phyloP scores from a whole-genome alignment of 495 filamentous ascomycete species.

The Penicillium parvum region DNA sequence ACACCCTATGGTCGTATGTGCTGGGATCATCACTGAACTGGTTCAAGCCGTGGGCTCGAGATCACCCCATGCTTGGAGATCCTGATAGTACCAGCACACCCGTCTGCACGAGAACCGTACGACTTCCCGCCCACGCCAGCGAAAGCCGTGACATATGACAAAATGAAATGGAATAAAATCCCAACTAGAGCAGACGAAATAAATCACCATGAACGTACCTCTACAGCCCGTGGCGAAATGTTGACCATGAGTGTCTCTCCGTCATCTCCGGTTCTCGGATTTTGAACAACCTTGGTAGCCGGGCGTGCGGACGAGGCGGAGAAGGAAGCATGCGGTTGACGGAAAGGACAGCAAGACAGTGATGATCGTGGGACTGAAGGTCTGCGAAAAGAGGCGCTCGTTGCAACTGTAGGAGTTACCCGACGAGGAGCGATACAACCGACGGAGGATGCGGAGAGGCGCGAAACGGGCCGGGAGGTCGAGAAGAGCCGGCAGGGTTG shows the following conservation, averaged over 20 bases:
- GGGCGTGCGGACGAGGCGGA: slow-evolving; percentile 30
- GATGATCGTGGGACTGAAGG: not conserved
- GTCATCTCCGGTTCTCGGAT: slow-evolving; percentile 51
- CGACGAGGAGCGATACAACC: slow-evolving; percentile 16
- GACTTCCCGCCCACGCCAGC: not conserved
- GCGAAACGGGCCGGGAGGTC: slow-evolving; percentile 22
- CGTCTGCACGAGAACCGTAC: not conserved
- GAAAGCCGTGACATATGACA: not conserved
- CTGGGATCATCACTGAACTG: slow-evolving; percentile 3
- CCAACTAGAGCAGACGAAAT: slow-evolving; percentile 1
- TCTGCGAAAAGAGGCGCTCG: slow-evolving; percentile 1
- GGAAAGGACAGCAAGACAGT: not conserved
- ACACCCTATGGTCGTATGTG: slow-evolving; percentile 50
- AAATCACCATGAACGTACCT: slow-evolving; percentile 49
- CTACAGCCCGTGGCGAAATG: slow-evolving; percentile 76
- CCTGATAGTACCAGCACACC: not conserved
- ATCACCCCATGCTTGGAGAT: not conserved
- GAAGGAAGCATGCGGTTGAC: slow-evolving; percentile 24
- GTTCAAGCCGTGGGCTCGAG: slow-evolving; percentile 7
- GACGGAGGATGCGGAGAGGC: slow-evolving; percentile 36
- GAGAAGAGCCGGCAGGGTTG: slow-evolving; percentile 22
- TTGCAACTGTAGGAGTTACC: slow-evolving; percentile 5
- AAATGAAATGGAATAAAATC: no score
- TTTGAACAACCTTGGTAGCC: slow-evolving; percentile 32
- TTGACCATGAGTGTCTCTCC: slow-evolving; percentile 77